phyloP scores from a whole-genome alignment of 345 rosid genomes.

The Ricinus communis region DNA sequence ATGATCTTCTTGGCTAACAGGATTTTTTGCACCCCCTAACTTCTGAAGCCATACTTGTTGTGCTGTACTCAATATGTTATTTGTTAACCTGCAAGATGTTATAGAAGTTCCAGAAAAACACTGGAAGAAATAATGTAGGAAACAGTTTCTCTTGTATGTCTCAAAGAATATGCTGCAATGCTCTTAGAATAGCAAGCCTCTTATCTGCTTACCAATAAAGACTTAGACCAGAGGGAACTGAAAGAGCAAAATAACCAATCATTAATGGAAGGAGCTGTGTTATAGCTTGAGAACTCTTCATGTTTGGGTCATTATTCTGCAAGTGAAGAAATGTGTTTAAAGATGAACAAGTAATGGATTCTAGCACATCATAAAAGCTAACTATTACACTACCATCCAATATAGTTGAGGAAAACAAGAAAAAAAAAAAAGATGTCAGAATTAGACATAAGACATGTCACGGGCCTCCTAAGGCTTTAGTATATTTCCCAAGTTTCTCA shows the following conservation, averaged over 20 bases:
- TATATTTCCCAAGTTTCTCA: slow-evolving; percentile 7
- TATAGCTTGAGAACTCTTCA: slow-evolving; percentile 85
- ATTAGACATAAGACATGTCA: neutral
- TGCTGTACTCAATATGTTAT: slow-evolving; percentile 79
- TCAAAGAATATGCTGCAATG: neutral
- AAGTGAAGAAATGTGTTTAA: slow-evolving; percentile 1
- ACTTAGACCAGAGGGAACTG: slow-evolving; percentile 99
- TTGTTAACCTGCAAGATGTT: slow-evolving; percentile 67
- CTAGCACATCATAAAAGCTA: no score
- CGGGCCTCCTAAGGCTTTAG: neutral
- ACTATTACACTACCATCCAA: neutral
- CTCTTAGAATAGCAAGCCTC: slow-evolving; percentile 7
- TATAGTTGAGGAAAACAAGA: neutral
- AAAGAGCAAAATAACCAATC: slow-evolving; percentile 93
- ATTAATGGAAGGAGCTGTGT: slow-evolving; percentile 79
- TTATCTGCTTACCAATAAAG: slow-evolving; percentile 77
- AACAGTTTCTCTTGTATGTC: neutral
- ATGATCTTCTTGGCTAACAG: slow-evolving; percentile 44
- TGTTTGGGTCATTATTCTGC: slow-evolving; percentile 80
- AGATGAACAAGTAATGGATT: neutral
- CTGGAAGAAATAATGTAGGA: neutral
- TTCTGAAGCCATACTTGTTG: slow-evolving; percentile 98
- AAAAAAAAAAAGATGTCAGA: neutral
- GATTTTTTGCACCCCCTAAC: slow-evolving; percentile 73
- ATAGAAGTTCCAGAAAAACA: slow-evolving; percentile 18